Evolutionary conservation across 495 filamentous ascomycete genomes (phyloP).

Genomic region (Trichoderma gamsii): DNA sequence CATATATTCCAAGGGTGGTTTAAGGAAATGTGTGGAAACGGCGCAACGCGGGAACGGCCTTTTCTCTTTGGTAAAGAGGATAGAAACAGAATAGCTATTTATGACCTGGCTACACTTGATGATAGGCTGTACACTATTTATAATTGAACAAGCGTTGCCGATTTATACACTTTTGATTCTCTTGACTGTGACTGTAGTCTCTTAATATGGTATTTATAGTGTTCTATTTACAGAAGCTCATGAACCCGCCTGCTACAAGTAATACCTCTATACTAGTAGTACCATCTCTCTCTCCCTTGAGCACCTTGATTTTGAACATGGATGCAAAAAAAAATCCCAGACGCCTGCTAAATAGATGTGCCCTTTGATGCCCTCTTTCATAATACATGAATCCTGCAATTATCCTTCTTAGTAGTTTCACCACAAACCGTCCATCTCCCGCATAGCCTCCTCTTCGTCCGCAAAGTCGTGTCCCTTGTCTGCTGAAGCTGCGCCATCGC

Average conservation of each 20-base stretch:
- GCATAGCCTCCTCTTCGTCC: constrained; percentile 65
- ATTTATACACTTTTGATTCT: background rate
- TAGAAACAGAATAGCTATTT: background rate
- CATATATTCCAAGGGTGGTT: background rate
- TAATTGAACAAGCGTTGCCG: background rate
- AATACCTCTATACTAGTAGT: too few relatives aligned
- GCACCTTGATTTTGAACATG: background rate
- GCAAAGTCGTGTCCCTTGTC: constrained; percentile 33
- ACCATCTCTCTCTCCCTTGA: too few relatives aligned
- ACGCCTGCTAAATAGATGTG: background rate
- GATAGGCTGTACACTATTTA: background rate
- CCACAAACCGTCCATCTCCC: constrained; percentile 57
- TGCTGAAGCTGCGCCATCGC: background rate
- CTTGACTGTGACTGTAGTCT: background rate
- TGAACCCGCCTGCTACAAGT: too few relatives aligned
- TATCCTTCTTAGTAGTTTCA: constrained; percentile 24
- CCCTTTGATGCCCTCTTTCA: background rate
- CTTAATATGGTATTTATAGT: background rate
- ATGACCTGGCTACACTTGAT: constrained; percentile 5
- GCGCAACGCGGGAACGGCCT: background rate
- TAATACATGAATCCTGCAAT: background rate
- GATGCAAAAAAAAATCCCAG: background rate
- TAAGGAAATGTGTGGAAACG: background rate
- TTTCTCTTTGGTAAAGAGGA: background rate
- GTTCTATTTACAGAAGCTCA: too few relatives aligned